phyloP scores from a whole-genome alignment of 257 asterid species.

The Solanum chiquidenum region DNA sequence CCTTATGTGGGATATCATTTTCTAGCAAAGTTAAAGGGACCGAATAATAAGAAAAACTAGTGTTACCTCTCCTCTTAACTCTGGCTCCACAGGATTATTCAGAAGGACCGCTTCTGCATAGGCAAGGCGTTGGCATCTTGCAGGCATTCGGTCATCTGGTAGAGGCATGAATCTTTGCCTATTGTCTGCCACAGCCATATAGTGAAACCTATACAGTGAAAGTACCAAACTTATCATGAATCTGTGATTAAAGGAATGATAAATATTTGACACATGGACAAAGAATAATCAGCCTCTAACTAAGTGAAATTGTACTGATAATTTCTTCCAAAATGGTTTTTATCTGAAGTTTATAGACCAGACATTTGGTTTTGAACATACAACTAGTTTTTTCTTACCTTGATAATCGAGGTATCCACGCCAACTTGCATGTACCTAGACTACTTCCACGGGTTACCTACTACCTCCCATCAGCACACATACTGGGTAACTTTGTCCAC shows the following conservation, averaged over 20 bases:
- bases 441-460: neutral
- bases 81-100: slow-evolving; percentile 57
- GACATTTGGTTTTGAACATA: neutral
- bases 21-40: neutral
- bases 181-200: slow-evolving; percentile 70
- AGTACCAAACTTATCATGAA: neutral
- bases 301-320: neutral
- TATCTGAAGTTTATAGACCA: neutral
- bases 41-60: neutral
- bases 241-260: neutral
- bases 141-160: slow-evolving; percentile 64
- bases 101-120: slow-evolving; percentile 75
- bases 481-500: neutral
- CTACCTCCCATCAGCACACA: neutral
- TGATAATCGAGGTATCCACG: neutral
- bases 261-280: neutral
- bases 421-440: neutral
- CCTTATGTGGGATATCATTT: neutral
- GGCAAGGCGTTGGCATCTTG: slow-evolving; percentile 50
- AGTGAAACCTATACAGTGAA: slow-evolving; percentile 43
- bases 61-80: slow-evolving; percentile 59
- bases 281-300: neutral
- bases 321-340: neutral
- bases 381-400: neutral
- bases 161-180: slow-evolving; percentile 64